Evolutionary conservation across 2,329 filamentous ascomycete species (phyloP), one percentile per base, ranked within the genome.

Genomic region (Talaromyces sp.): DNA sequence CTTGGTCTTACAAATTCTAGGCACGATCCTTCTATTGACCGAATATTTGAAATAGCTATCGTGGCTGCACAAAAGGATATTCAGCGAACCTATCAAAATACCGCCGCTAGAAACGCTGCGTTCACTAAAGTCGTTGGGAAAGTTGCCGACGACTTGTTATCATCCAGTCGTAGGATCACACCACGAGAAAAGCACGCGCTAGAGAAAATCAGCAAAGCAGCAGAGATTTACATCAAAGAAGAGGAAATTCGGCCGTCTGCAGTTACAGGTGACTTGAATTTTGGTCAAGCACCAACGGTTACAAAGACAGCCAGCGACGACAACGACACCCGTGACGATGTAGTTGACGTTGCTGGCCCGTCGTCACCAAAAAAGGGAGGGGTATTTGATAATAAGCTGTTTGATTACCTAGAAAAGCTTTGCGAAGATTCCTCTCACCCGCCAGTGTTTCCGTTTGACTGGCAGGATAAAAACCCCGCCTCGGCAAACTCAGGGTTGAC

Each of bases 121-220:
- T 52, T 52, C 5, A 17, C 49, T 13, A 17, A 52, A 19, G 26
- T 29, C 17, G 26, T 52, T 14, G 27, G 49, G 14, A 29, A 29
- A 17, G 27, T 52, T 52, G 49, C 49, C 8, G 24, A 29, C 11
- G 17, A 29, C 27, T 52, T 52, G 26, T 8, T 52, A 7, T 29
- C 19, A 10, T 52, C 49, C 19, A 50, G 11, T 26, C 49, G 27
- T 29, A 52, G 21, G 27, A 29, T 27, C 24, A 27, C 10, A 14
- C 27, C 49, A 26, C 24, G 19, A 21, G 49, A 52, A 9, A 52
- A 52, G 49, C 79, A 82, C 8, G 76, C 81, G 4, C 67, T 86
- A 21, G 77, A 82, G 8, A 73, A 77, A 19, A 81, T 86, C 35
- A 77, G 80, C 60, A 75, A 74, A 41, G 84, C 83, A 3, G 79